Percentiles rank a stretch among this genome's conserved stretches.
Evolutionary conservation across 176 grass and related monocot species (phyloP).

Genomic region (Puya raimondii): DNA sequence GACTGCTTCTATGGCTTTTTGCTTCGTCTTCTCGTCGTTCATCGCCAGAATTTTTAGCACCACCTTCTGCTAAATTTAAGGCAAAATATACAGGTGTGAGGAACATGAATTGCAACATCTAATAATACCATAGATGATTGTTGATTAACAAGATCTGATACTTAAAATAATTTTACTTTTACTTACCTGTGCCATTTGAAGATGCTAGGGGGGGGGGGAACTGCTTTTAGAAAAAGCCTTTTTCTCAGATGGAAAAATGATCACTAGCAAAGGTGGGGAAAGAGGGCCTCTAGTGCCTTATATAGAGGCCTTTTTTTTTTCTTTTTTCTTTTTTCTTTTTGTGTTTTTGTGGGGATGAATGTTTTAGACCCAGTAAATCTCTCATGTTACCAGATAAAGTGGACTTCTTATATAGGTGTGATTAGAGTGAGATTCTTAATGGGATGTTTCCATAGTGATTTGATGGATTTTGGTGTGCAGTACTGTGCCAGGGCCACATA

Average conservation of each 20-base stretch:
- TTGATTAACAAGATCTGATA: too few relatives aligned
- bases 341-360: too few relatives aligned
- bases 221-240: constrained; percentile 12
- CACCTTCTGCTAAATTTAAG: constrained; percentile 52
- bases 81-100: neutral
- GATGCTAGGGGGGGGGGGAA: constrained; percentile 6
- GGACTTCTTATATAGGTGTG: too few relatives aligned
- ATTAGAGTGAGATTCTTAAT: too few relatives aligned
- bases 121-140: too few relatives aligned
- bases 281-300: neutral
- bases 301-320: neutral
- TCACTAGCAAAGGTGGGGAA: neutral
- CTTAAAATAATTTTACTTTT: too few relatives aligned
- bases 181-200: constrained; percentile 62
- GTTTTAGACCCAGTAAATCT: too few relatives aligned
- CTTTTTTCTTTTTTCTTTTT: too few relatives aligned
- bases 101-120: neutral
- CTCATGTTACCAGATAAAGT: too few relatives aligned
- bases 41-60: constrained; percentile 67
- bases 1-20: constrained; percentile 83
- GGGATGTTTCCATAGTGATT: too few relatives aligned
- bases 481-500: too few relatives aligned
- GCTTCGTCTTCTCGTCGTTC: constrained; percentile 78
- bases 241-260: neutral
- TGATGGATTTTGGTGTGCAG: too few relatives aligned